A percentile compares a stretch with the other conserved stretches of the same genome.
Evolutionary conservation across 345 rosid species (phyloP).

Genomic region (Hibiscus syriacus): DNA sequence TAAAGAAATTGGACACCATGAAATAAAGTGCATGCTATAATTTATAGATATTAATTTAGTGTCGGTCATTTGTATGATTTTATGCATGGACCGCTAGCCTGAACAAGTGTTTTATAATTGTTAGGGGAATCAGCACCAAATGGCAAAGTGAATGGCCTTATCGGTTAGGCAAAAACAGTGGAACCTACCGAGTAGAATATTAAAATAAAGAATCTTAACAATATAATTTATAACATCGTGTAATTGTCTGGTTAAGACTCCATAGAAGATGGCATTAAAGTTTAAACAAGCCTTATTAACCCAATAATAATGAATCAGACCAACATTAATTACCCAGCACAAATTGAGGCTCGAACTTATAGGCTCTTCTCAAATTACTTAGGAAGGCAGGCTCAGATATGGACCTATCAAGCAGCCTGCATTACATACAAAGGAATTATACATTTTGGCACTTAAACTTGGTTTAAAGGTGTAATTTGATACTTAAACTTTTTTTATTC

Average conservation of each 20-base stretch:
- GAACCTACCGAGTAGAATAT: background rate
- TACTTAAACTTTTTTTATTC: too few species aligned
- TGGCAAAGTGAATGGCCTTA: conserved; percentile 7
- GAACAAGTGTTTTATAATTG: background rate
- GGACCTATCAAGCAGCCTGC: background rate
- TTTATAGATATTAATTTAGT: background rate
- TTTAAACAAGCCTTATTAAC: too few species aligned
- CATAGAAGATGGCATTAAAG: too few species aligned
- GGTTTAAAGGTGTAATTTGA: too few species aligned
- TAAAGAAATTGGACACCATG: background rate
- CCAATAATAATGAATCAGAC: too few species aligned
- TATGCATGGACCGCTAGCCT: background rate
- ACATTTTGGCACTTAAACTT: too few species aligned
- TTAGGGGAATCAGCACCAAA: conserved; percentile 4
- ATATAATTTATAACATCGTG: too few species aligned
- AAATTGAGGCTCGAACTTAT: background rate
- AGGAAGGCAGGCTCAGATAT: background rate
- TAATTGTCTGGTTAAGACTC: too few species aligned
- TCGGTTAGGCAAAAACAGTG: conserved; percentile 12
- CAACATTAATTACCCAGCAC: background rate
- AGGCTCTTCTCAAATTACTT: too few species aligned
- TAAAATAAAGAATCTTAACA: too few species aligned
- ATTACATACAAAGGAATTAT: too few species aligned
- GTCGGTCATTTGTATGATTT: background rate
- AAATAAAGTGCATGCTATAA: background rate